Evolutionary conservation across 2,329 filamentous ascomycete species (phyloP).

Genomic region (Alternaria sp.): DNA sequence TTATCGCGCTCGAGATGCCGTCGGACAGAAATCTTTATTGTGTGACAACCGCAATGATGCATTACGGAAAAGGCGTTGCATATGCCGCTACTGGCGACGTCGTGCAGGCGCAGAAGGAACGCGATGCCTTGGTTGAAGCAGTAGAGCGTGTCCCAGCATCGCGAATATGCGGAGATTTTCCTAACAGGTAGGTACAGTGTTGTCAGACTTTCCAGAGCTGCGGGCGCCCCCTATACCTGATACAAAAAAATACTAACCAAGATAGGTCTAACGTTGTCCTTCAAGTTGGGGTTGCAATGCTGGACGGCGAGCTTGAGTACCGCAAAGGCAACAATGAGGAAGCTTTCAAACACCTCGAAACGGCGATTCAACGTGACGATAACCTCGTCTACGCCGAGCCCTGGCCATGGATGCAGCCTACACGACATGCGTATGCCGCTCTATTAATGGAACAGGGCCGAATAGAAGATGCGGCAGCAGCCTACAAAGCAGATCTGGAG

Average conservation of each 20-base stretch:
- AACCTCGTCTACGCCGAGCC: constrained; percentile 74
- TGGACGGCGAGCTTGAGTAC: constrained; percentile 78
- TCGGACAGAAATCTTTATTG: constrained; percentile 69
- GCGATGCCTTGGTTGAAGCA: constrained; percentile 62
- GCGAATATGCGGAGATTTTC: constrained; percentile 69
- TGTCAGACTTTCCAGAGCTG: not conserved
- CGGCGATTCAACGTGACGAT: constrained; percentile 68
- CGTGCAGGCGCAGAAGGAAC: constrained; percentile 63
- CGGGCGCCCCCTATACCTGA: not conserved
- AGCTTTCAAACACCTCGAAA: constrained; percentile 68
- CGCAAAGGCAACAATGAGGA: constrained; percentile 65
- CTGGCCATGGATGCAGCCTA: constrained; percentile 82
- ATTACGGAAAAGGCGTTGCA: constrained; percentile 75
- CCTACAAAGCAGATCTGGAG: constrained; percentile 54
- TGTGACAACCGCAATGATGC: constrained; percentile 71
- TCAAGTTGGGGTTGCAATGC: constrained; percentile 67
- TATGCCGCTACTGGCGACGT: constrained; percentile 66
- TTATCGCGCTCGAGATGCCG: constrained; percentile 66
- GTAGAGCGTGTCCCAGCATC: constrained; percentile 63
- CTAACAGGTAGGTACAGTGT: constrained; percentile 62
- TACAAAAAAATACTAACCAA: not conserved
- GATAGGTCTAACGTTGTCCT: constrained; percentile 67
- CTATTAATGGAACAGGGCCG: constrained; percentile 72
- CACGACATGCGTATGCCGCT: constrained; percentile 74
- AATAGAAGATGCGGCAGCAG: constrained; percentile 50